A percentile compares a stretch with the other conserved stretches of the same genome.
These are phyloP conservation scores for Myxozyma geophila DNA, from an alignment of 805 yeast genomes.

Conservation along the genomic window DNA sequence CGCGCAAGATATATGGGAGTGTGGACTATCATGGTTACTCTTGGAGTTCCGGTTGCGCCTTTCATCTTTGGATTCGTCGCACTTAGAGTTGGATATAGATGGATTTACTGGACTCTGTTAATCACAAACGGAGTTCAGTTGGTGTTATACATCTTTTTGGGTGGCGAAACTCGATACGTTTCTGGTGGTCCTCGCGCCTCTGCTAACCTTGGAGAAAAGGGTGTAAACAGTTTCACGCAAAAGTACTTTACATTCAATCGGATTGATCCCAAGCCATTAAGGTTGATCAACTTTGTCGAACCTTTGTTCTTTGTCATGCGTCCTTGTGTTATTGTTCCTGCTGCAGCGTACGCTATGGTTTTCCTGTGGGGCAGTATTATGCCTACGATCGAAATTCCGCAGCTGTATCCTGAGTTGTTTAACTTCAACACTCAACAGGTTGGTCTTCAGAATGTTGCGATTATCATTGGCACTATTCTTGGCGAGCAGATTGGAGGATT, in stretches of 20 bases:
- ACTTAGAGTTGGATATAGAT: slow-evolving; percentile 23
- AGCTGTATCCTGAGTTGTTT: slow-evolving; percentile 38
- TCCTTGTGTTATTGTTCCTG: slow-evolving; percentile 31
- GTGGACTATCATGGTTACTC: slow-evolving; percentile 24
- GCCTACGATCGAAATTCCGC: slow-evolving; percentile 41
- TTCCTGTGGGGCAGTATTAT: slow-evolving; percentile 42
- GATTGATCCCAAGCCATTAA: slow-evolving; percentile 12
- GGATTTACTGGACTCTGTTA: slow-evolving; percentile 29
- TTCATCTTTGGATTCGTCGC: slow-evolving; percentile 33
- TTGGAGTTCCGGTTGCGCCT: slow-evolving; percentile 20
- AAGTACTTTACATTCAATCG: background rate
- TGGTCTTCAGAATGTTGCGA: slow-evolving; percentile 41
- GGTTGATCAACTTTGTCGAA: slow-evolving; percentile 8
- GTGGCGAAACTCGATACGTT: slow-evolving; percentile 22
- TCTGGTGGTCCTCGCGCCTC: slow-evolving; percentile 11
- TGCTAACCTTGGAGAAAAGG: background rate
- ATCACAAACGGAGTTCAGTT: slow-evolving; percentile 27
- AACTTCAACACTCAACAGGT: slow-evolving; percentile 40
- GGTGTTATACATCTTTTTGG: slow-evolving; percentile 20
- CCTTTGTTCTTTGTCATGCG: slow-evolving; percentile 14
- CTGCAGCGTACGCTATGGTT: slow-evolving; percentile 39
- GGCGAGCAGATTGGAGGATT: slow-evolving; percentile 43
- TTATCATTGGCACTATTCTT: slow-evolving; percentile 40
- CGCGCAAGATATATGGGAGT: slow-evolving; percentile 30
- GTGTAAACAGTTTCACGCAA: too few relatives aligned